Base-by-base conservation (phyloP, 192 early-diverging fungal species). In the Hyaloraphidium curvatum region DNA sequence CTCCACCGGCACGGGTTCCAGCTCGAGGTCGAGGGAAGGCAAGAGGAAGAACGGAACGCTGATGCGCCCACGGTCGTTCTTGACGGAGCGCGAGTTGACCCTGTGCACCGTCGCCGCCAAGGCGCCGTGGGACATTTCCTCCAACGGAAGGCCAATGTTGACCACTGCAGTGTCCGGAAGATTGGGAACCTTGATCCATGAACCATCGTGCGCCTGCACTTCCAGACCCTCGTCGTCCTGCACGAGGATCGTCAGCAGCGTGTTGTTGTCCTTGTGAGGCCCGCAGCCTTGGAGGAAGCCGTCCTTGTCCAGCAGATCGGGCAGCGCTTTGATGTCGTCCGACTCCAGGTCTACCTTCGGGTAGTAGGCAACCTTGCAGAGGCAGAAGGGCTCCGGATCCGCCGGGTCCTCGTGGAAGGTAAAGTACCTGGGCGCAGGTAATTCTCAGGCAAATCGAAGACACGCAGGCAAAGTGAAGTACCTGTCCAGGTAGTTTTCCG, bases 91-190 rank as follows among this genome's bases (percentile, higher is more conserved):
- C 33, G 33, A 11, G n/a, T 37, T n/a, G 2, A 78, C 78, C 19
- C 76, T 63, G 37, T 81, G 76, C 0, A 70, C 71, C 0, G 76
- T 81, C 0, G 76, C 78, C 4, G 68, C 56, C 28, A 70, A 73
- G 4, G 62, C 51, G 16, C 62, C 61, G 3, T 65, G 69, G 0
- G 74, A 73, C 26, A 76, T n/a, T 17, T 69, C 62, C 40, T 78
- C 78, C 13, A 81, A 65, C 2, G 70, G 67, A n/a, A 75, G 73
- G 35, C 78, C 78, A 56, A 81, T 76, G 21, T 77, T 81, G 25
- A 78, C 74, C 16, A 81, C 68, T 59, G 78, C 72, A 3, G 76
- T 77, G 25, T 68, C 55, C 0, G 70, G 68, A n/a, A 78, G 59
- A 0, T 76, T 66, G 1, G 61, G 57, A 0, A 76, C 75, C 28